phyloP scores from a whole-genome alignment of 768 basidiomycete genomes.

The Arthromyces matolae region DNA sequence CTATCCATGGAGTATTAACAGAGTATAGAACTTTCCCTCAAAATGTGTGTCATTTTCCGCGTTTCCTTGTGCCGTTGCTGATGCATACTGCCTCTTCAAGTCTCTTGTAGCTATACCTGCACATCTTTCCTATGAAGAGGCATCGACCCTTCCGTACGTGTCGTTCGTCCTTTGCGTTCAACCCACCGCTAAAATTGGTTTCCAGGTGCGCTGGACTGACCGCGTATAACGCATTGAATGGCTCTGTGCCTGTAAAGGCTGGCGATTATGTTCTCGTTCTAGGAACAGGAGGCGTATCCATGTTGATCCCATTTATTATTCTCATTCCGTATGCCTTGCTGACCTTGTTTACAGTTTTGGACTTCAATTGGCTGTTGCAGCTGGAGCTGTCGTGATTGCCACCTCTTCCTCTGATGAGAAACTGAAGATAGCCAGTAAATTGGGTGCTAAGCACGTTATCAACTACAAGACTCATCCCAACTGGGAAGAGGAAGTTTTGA shows the following conservation, averaged over 20 bases:
- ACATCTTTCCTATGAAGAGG: slow-evolving; percentile 61
- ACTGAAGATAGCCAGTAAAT: slow-evolving; percentile 44
- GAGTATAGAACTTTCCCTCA: slow-evolving; percentile 51
- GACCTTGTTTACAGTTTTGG: slow-evolving; percentile 38
- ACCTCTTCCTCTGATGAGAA: slow-evolving; percentile 69
- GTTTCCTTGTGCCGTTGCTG: background rate
- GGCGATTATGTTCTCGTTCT: slow-evolving; percentile 57
- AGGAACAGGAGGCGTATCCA: slow-evolving; percentile 56
- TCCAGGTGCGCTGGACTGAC: slow-evolving; percentile 56
- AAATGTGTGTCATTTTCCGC: slow-evolving; percentile 24
- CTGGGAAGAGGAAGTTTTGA: slow-evolving; percentile 53
- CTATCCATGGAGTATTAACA: slow-evolving; percentile 48
- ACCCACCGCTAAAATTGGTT: background rate
- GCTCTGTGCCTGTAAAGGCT: slow-evolving; percentile 46
- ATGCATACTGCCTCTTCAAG: slow-evolving; percentile 22
- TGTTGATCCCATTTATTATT: slow-evolving; percentile 28
- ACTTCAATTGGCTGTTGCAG: slow-evolving; percentile 56
- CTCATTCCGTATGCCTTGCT: background rate
- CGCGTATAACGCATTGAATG: slow-evolving; percentile 57
- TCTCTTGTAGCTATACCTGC: slow-evolving; percentile 49
- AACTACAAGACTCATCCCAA: slow-evolving; percentile 57
- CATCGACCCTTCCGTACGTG: slow-evolving; percentile 56
- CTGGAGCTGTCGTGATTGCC: slow-evolving; percentile 61
- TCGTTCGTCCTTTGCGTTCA: background rate
- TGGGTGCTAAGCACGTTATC: slow-evolving; percentile 54